Conservation (phyloP, 1,284 basidiomycete genomes). For the Sporisorium scitamineum region DNA sequence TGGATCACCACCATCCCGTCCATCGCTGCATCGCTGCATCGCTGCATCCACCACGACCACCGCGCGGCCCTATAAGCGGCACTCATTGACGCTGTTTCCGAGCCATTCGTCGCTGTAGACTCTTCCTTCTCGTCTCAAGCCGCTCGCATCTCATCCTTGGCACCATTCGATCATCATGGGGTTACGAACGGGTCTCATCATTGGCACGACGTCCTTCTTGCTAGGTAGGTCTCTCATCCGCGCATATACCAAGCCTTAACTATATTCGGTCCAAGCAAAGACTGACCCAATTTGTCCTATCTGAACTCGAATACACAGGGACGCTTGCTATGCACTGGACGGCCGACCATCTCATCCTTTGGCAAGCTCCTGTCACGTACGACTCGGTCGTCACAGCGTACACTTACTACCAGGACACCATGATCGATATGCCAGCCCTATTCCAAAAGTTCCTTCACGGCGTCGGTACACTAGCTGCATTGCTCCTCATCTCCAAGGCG, state of each 20-base stretch:
- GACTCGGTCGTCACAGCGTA: constrained; percentile 60
- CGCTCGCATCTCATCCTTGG: neutral
- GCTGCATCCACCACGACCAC: neutral
- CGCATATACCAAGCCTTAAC: neutral
- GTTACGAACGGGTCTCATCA: constrained; percentile 51
- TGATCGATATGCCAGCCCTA: constrained; percentile 51
- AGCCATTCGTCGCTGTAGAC: neutral
- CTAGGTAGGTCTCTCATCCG: constrained; percentile 49
- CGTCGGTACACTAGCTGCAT: constrained; percentile 43
- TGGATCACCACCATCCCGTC: neutral
- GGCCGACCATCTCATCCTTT: constrained; percentile 66
- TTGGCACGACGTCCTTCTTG: constrained; percentile 61
- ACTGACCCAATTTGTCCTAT: neutral
- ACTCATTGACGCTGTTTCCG: neutral
- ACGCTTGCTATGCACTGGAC: constrained; percentile 67
- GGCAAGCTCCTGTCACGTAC: constrained; percentile 62
- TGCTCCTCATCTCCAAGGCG: constrained; percentile 57
- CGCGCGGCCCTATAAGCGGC: neutral
- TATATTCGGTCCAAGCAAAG: neutral
- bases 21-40: neutral
- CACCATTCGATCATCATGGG: constrained; percentile 35
- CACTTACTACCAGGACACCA: constrained; percentile 62
- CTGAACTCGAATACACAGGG: constrained; percentile 26
- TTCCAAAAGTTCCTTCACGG: constrained; percentile 49
- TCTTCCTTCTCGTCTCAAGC: neutral